Evolutionary conservation across 352 stramenopile genomes (phyloP).

Genomic region (Globisporangium rhizosaccharum): DNA sequence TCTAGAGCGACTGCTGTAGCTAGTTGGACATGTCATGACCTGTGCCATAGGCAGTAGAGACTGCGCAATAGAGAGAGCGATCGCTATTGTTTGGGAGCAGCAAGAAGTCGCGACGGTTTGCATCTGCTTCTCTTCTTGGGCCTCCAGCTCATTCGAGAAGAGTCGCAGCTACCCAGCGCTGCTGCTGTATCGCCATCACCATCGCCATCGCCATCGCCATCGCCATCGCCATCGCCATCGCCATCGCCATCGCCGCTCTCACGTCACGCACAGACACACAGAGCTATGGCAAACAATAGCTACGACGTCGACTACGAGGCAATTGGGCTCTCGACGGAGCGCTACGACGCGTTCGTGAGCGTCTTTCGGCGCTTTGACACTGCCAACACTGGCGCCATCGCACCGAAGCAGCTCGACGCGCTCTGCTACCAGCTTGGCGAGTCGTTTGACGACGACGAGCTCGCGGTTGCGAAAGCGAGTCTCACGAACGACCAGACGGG

Average conservation of each 20-base stretch:
- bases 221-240: too few species aligned
- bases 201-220: too few species aligned
- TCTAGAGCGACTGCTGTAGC: slow-evolving; percentile 1
- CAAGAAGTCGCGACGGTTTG: neutral
- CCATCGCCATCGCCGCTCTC: too few species aligned
- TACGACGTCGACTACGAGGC: slow-evolving; percentile 51
- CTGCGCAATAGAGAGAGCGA: too few species aligned
- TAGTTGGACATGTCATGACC: neutral
- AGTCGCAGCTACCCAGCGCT: too few species aligned
- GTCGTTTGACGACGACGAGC: slow-evolving; percentile 51
- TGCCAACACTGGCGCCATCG: slow-evolving; percentile 42
- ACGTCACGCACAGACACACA: neutral
- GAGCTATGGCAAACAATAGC: slow-evolving; percentile 1
- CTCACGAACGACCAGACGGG: slow-evolving; percentile 43
- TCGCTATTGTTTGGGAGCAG: neutral
- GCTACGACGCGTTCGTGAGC: slow-evolving; percentile 56
- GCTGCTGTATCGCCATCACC: too few species aligned
- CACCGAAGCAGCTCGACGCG: slow-evolving; percentile 44
- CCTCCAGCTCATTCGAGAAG: too few species aligned
- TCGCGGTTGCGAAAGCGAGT: slow-evolving; percentile 37
- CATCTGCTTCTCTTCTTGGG: neutral
- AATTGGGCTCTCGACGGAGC: slow-evolving; percentile 36
- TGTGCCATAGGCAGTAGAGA: too few species aligned
- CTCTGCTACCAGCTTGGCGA: slow-evolving; percentile 59
- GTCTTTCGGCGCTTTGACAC: slow-evolving; percentile 49